Evolutionary conservation across 1,139 yeast species (phyloP), one percentile per base, ranked within the genome.

Genomic region (Torulaspora pretoriensis): DNA sequence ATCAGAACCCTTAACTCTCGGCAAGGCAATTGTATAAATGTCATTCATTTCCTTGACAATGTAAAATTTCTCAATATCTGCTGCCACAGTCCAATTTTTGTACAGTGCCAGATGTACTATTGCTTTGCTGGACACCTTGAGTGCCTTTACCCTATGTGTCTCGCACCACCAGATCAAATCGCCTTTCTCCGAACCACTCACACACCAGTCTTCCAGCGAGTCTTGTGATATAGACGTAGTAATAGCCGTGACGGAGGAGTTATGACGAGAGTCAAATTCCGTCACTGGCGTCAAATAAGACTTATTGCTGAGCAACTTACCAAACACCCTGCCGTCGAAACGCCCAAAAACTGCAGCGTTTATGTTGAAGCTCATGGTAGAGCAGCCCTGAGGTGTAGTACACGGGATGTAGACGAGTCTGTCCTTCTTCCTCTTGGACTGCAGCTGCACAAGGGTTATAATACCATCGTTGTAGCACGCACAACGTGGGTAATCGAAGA

Each of bases 131-230:
- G 65, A 57, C 4, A 63, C 28, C 33, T 57, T 51, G 31, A 52
- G 40, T 13, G 43, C 38, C 24, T 51, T 52, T 4, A 49, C 34
- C 35, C 58, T 61, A 55, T 68, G 60, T 2, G 58, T 55, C 30
- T 59, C 63, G 27, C 56, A 50, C 65, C 76, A 72, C 49, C 71
- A 68, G 16, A 60, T 61, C 2, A 73, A 39, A 31, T 54, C 60
- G 1, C 78, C 77, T 13, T 53, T 50, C 34, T 61, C 68, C 45
- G 74, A 74, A 2, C 72, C 77, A 44, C 72, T 64, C 29, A 70
- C 68, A 29, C 71, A 66, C 46, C 68, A 62, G 48, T 62, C 59
- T 24, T 53, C 54, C 2, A 53, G 46, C 1, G 59, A 53, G 31
- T 55, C 60, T 40, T 54, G 55, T 7, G 54, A 45, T 2, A 54